Conservation (phyloP, 139 green algal species). For the Haematococcus lacustris region DNA sequence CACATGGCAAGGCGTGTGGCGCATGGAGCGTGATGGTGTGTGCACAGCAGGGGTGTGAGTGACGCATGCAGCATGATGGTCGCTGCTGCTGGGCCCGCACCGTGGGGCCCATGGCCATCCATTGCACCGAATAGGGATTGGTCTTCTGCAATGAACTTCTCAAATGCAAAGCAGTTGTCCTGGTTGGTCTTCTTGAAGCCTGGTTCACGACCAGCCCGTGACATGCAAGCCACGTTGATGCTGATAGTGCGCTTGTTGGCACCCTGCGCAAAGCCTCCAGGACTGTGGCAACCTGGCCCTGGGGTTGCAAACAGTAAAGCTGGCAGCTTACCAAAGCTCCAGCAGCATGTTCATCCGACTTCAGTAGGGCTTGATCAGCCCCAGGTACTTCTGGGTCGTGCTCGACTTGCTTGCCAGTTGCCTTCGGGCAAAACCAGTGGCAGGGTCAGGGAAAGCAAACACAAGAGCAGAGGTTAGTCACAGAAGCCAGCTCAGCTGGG, state of each 20-base stretch:
- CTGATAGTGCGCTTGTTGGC: constrained; percentile 17
- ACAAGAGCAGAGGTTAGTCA: too few relatives aligned
- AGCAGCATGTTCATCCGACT: too few relatives aligned
- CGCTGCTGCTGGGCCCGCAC: constrained; percentile 39
- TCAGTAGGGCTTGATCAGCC: too few relatives aligned
- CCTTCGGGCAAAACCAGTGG: too few relatives aligned
- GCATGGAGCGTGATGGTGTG: neutral
- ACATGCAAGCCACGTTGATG: constrained; percentile 66
- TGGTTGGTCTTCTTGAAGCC: constrained; percentile 84
- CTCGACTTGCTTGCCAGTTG: too few relatives aligned
- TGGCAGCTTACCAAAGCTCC: too few relatives aligned
- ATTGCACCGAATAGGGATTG: constrained; percentile 74
- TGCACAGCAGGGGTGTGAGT: neutral
- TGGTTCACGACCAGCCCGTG: constrained; percentile 62
- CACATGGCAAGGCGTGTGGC: neutral
- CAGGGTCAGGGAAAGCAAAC: too few relatives aligned
- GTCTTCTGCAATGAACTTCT: constrained; percentile 68
- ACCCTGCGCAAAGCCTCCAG: too few relatives aligned
- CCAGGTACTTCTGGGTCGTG: too few relatives aligned
- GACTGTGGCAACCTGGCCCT: neutral
- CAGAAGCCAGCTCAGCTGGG: too few relatives aligned
- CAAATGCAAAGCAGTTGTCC: constrained; percentile 80
- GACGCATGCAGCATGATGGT: too few relatives aligned
- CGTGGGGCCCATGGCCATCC: constrained; percentile 80
- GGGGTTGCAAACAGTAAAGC: neutral